Percentiles rank a stretch among this genome's conserved stretches.
phyloP scores from a whole-genome alignment of 176 grass and related monocot genomes.

The Lolium rigidum region DNA sequence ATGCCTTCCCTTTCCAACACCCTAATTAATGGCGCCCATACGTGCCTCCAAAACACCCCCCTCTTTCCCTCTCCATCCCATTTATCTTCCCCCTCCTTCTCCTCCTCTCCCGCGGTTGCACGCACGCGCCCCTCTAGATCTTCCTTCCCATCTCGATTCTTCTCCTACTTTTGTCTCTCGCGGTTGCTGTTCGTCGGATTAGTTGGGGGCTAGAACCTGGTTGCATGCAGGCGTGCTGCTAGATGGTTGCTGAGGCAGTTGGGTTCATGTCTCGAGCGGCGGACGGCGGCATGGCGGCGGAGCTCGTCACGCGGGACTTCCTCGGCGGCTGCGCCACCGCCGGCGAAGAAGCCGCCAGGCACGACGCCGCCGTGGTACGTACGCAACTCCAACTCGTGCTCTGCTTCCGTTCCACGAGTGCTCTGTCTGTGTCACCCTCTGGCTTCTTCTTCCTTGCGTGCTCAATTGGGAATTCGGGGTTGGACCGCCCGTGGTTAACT shows the following conservation, averaged over 20 bases:
- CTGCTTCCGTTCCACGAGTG: not conserved
- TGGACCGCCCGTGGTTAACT: not conserved
- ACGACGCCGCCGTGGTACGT: conserved; percentile 34
- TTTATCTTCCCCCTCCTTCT: conserved; percentile 16
- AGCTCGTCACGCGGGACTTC: conserved; percentile 91
- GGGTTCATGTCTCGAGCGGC: conserved; percentile 60
- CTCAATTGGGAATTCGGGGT: not conserved
- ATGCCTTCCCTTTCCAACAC: conserved; percentile 59
- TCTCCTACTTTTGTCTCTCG: not conserved
- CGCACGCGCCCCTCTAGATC: not conserved
- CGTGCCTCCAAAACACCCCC: conserved; percentile 31
- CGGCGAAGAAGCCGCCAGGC: conserved; percentile 38
- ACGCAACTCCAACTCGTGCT: not conserved
- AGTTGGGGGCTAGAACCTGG: no score
- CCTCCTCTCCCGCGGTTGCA: not conserved
- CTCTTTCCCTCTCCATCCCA: not conserved
- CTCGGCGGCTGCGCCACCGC: conserved; percentile 64
- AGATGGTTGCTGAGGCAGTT: conserved; percentile 75
- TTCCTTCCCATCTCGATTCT: not conserved
- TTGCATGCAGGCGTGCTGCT: not conserved
- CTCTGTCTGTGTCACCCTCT: not conserved
- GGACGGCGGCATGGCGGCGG: conserved; percentile 48
- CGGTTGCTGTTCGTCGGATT: not conserved
- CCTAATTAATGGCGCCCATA: conserved; percentile 54
- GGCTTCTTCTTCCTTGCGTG: not conserved